phyloP scores from a whole-genome alignment of 306 rosid species.

The Macrotyloma uniflorum region DNA sequence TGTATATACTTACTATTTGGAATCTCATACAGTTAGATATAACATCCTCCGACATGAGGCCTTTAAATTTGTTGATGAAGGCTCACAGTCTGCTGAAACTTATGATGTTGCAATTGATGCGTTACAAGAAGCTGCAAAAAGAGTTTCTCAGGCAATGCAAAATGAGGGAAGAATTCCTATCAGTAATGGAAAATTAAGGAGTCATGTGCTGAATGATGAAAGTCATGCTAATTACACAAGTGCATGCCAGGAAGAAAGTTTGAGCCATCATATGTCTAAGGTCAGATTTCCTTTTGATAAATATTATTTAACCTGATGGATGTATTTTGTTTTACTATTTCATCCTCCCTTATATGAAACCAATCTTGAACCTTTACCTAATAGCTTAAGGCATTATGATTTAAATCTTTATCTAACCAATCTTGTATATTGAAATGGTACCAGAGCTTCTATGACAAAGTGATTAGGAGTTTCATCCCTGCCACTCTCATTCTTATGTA shows the following conservation, averaged over 20 bases:
- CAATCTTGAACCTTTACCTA: constrained; percentile 15
- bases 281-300: constrained; percentile 51
- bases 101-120: constrained; percentile 71
- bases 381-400: not conserved
- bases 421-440: constrained; percentile 19
- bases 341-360: constrained; percentile 28
- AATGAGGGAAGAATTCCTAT: constrained; percentile 55
- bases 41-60: constrained; percentile 86
- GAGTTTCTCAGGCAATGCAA: constrained; percentile 63
- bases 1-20: constrained; percentile 82
- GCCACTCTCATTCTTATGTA: not conserved
- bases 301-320: constrained; percentile 4
- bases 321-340: constrained; percentile 26
- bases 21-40: constrained; percentile 95
- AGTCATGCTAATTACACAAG: constrained; percentile 48
- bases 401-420: not conserved
- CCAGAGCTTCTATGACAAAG: not conserved
- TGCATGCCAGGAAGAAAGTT: constrained; percentile 55
- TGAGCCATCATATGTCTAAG: constrained; percentile 71
- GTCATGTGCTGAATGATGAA: constrained; percentile 50
- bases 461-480: constrained; percentile 28
- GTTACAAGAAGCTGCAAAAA: constrained; percentile 76
- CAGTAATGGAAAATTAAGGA: constrained; percentile 67
- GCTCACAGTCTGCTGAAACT: constrained; percentile 70
- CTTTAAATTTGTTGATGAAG: constrained; percentile 87